Evolutionary conservation across 2,329 filamentous ascomycete species (phyloP).

Genomic region (Botrytis paeoniae): DNA sequence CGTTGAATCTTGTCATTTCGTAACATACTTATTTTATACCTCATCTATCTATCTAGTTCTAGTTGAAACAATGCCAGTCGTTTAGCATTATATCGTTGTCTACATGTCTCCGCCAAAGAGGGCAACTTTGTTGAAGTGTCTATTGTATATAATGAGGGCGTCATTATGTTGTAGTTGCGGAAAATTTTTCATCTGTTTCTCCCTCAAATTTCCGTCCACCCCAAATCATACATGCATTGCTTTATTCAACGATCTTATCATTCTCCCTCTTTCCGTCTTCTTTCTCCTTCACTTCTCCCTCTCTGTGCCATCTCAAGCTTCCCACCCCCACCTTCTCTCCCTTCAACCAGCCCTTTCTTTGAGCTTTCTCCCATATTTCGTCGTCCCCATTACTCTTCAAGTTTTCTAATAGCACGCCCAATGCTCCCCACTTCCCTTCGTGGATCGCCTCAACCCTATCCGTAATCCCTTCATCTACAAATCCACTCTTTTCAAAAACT

Average conservation of each 20-base stretch:
- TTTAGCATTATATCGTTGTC: background rate
- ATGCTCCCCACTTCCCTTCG: background rate
- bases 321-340: background rate
- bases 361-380: background rate
- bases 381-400: background rate
- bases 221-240: background rate
- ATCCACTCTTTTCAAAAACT: conserved; percentile 24
- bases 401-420: background rate
- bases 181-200: background rate
- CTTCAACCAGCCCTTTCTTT: background rate
- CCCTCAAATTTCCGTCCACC: background rate
- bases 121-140: background rate
- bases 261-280: background rate
- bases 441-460: background rate
- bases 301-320: background rate
- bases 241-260: background rate
- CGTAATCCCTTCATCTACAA: conserved; percentile 8
- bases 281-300: background rate
- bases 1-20: background rate
- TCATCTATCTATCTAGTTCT: background rate
- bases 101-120: background rate
- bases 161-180: background rate
- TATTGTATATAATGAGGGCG: background rate
- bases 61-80: background rate
- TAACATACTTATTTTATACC: background rate